phyloP scores from a whole-genome alignment of 2,329 filamentous ascomycete genomes.

The Trichoderma sp. region DNA sequence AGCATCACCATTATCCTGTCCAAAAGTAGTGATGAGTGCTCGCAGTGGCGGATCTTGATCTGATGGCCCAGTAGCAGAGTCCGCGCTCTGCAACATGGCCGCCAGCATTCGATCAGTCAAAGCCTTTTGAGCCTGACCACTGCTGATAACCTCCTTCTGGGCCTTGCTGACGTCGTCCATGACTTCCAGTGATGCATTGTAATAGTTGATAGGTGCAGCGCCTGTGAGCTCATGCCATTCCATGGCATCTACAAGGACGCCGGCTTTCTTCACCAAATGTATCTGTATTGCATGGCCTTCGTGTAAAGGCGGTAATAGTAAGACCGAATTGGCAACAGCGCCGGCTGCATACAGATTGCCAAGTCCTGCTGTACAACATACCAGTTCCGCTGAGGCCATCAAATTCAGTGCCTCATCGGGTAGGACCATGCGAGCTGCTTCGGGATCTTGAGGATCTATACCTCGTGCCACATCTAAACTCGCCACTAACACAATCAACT shows the following conservation, averaged over 20 bases:
- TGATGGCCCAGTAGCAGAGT: background rate
- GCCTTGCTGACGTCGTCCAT: background rate
- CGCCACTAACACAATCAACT: background rate
- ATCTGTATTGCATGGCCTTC: background rate
- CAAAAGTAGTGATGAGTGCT: background rate
- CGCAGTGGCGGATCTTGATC: background rate
- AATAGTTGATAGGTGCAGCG: background rate
- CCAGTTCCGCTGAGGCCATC: background rate
- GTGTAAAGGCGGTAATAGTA: background rate
- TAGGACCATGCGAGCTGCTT: background rate
- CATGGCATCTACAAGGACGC: background rate
- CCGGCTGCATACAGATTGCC: constrained; percentile 3
- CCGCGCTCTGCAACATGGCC: background rate
- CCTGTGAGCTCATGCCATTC: constrained; percentile 8
- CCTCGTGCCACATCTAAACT: background rate
- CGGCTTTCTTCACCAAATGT: background rate
- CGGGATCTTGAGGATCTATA: background rate
- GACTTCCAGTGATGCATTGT: background rate
- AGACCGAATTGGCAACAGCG: background rate
- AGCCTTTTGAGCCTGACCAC: background rate
- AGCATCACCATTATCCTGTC: constrained; percentile 2
- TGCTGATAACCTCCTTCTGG: background rate
- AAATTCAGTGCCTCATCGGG: background rate
- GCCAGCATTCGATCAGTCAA: background rate
- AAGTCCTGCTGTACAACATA: constrained; percentile 9